Conservation (phyloP, 306 rosid species). For the Hippophae tibetana region DNA sequence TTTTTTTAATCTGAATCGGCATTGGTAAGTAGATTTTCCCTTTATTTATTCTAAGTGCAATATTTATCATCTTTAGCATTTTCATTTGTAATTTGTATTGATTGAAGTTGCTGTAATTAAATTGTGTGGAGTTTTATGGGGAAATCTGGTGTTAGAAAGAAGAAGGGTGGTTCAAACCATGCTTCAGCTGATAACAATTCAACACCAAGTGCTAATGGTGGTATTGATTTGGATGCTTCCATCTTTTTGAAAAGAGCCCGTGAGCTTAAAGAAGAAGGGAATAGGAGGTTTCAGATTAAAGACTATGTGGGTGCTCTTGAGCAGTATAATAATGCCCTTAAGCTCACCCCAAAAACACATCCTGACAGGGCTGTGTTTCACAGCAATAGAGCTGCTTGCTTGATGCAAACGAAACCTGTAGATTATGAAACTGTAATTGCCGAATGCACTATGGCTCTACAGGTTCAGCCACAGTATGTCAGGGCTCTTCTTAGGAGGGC, state of each 20-base stretch:
- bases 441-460: constrained; percentile 89
- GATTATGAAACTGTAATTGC: constrained; percentile 80
- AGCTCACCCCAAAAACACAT: constrained; percentile 70
- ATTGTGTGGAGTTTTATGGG: constrained; percentile 44
- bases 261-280: constrained; percentile 92
- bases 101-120: constrained; percentile 1
- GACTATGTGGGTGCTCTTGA: constrained; percentile 82
- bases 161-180: constrained; percentile 68
- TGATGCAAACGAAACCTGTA: constrained; percentile 93
- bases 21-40: constrained; percentile 19
- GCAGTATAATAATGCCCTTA: constrained; percentile 78
- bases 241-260: constrained; percentile 81
- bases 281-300: constrained; percentile 69
- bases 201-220: constrained; percentile 50
- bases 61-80: constrained; percentile 2
- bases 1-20: not conserved
- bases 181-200: constrained; percentile 32
- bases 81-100: not conserved
- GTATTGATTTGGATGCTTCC: constrained; percentile 64
- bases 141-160: constrained; percentile 82
- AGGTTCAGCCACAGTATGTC: constrained; percentile 72
- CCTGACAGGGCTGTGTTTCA: constrained; percentile 79
- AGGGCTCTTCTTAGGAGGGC: constrained; percentile 88
- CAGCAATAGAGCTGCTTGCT: constrained; percentile 86
- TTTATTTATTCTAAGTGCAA: not conserved